Conservation (phyloP, 2,329 filamentous ascomycete genomes). For the Hymenoscyphus fraxineus region DNA sequence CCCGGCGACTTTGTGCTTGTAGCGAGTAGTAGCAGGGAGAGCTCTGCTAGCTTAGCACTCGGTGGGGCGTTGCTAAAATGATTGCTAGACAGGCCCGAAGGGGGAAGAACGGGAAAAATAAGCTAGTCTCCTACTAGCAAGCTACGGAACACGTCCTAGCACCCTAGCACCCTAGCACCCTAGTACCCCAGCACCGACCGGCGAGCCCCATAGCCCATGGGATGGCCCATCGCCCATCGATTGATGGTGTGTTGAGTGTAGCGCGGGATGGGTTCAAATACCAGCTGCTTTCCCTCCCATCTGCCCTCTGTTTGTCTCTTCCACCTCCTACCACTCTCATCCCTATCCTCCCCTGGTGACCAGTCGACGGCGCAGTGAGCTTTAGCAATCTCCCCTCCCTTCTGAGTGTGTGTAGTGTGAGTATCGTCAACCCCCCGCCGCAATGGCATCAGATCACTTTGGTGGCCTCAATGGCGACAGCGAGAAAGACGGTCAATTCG, state of each 20-base stretch:
- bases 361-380: conserved; percentile 1
- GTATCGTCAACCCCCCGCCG: neutral
- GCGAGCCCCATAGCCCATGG: neutral
- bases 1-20: neutral
- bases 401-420: conserved; percentile 2
- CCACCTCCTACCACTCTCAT: neutral
- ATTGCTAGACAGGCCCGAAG: neutral
- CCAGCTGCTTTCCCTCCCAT: neutral
- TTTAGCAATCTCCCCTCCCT: conserved; percentile 10
- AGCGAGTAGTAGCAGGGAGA: neutral
- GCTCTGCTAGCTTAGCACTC: neutral
- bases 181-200: neutral
- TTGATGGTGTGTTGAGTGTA: neutral
- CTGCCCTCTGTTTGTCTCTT: neutral
- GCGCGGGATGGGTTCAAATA: conserved; percentile 1
- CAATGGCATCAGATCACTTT: neutral
- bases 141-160: neutral
- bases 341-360: neutral
- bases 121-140: neutral
- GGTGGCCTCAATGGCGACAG: neutral
- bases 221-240: too few relatives aligned
- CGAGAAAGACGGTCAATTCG: neutral
- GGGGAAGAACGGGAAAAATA: neutral
- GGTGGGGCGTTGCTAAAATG: neutral
- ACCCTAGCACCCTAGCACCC: too few relatives aligned